Evolutionary conservation across 148 eudicot species (phyloP), one percentile per base, ranked within the genome.

Genomic region (Agrostemma githago): DNA sequence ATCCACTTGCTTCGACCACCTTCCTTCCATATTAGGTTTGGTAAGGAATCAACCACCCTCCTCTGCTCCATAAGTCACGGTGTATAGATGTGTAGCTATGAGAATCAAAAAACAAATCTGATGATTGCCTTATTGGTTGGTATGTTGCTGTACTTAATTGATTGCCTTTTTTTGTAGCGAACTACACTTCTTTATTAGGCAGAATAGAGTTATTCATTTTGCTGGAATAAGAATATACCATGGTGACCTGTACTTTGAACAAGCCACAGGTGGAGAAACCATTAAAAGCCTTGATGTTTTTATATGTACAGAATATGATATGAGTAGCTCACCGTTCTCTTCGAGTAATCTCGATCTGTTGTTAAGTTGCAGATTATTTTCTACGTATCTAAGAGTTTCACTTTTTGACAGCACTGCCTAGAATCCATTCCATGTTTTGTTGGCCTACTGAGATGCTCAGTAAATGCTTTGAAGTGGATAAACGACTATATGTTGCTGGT

Each of bases 191-290:
- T 95, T 88, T 79, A 87, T 95, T 26, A 88, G 87, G 81, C 93
- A 95, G 75, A 92, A 94, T 84, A 88, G 97, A 81, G 97, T 97
- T 40, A 83, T 89, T 66, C 96, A 95, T 86, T 95, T 95, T 85
- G 93, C 99, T 84, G 99, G 99, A 83, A 96, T 88, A 68, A 97
- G 99, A 76, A 92, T 95, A 77, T 95, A 95, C 81, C 90, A 95
- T 58, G 99, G 99, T 77, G 96, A 92, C 76, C 86, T 95, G 69
- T 88, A 95, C 82, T 95, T 95, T 83, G 97, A 77, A 93, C 94
- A 70, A 90, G 85, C 56, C 93, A 86, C 75, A 92, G 97, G 99
- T 95, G 19, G 63, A 77, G 64, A 76, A 20, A 70, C 61, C 72
- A 69, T 63, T 66, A 39, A 60, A 70, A 54, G 37, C 56, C 34